These are phyloP conservation scores for Linum trigynum DNA, from an alignment of 345 rosid genomes.

Conservation along the genomic window DNA sequence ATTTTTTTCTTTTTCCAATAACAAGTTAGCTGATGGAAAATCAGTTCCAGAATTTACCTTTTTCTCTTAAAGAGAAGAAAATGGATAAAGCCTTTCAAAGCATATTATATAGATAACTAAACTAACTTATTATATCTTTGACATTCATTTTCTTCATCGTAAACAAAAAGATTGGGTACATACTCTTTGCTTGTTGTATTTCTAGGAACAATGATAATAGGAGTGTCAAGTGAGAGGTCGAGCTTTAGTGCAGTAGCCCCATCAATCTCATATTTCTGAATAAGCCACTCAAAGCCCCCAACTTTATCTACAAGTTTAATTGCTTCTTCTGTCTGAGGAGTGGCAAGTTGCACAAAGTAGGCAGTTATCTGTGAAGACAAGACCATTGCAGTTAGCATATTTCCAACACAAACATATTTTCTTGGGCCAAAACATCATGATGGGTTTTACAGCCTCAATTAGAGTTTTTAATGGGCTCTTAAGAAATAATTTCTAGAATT, in stretches of 20 bases:
- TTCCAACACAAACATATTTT: not conserved
- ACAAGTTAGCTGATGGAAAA: too few relatives aligned
- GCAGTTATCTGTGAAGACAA: slow-evolving; percentile 55
- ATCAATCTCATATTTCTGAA: slow-evolving; percentile 91
- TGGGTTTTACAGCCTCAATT: too few relatives aligned
- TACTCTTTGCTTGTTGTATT: slow-evolving; percentile 88
- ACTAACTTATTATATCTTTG: not conserved
- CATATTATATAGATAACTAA: not conserved
- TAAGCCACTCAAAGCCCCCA: slow-evolving; percentile 96
- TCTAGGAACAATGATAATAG: slow-evolving; percentile 78
- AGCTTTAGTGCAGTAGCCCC: slow-evolving; percentile 89
- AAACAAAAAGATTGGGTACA: slow-evolving; percentile 13
- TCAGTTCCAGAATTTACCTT: too few relatives aligned
- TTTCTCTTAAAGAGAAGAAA: too few relatives aligned
- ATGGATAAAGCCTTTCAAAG: too few relatives aligned
- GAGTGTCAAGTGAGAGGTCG: slow-evolving; percentile 91
- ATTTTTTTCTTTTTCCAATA: too few relatives aligned
- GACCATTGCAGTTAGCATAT: too few relatives aligned
- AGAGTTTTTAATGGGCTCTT: too few relatives aligned
- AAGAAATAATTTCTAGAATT: too few relatives aligned
- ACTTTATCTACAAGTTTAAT: slow-evolving; percentile 95
- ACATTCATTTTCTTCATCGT: not conserved
- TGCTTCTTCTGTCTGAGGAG: slow-evolving; percentile 89
- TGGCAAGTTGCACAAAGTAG: slow-evolving; percentile 95
- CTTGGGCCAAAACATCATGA: not conserved